Conservation (phyloP, 73 alveolate genomes). For the Durusdinium trenchii region DNA sequence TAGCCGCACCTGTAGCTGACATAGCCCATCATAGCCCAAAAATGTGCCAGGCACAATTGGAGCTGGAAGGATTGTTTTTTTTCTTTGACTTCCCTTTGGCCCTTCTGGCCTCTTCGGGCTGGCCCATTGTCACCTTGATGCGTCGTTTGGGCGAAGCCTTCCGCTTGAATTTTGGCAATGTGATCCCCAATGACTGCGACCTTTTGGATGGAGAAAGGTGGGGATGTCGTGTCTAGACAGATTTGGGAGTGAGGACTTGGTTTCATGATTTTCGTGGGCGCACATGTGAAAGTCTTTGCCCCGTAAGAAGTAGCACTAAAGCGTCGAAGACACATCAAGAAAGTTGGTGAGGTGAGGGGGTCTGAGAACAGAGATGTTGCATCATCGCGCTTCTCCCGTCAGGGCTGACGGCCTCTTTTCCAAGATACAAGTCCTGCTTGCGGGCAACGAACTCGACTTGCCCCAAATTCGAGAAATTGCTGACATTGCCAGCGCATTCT, state of each 20-base stretch:
- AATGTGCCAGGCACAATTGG: constrained; percentile 45
- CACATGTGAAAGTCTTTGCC: too few species aligned
- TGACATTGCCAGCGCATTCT: constrained; percentile 28
- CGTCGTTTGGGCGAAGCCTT: constrained; percentile 42
- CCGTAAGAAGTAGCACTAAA: too few species aligned
- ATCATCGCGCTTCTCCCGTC: neutral
- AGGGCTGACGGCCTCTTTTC: constrained; percentile 49
- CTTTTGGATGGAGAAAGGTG: constrained; percentile 65
- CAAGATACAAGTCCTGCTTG: constrained; percentile 5
- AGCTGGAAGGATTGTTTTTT: constrained; percentile 65
- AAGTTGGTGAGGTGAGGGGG: too few species aligned
- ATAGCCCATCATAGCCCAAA: neutral
- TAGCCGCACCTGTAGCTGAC: neutral
- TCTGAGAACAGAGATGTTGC: neutral
- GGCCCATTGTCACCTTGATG: constrained; percentile 65
- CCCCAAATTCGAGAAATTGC: constrained; percentile 24
- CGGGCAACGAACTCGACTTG: neutral
- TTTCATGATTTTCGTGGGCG: neutral
- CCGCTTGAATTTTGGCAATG: constrained; percentile 40
- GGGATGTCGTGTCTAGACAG: neutral
- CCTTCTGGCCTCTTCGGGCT: constrained; percentile 56
- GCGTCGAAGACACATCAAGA: too few species aligned
- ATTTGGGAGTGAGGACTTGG: neutral
- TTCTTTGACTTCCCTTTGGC: constrained; percentile 66
- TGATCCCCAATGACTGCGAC: constrained; percentile 86